Conservation (phyloP, 2,329 filamentous ascomycete species). For the Talaromyces verruculosus region DNA sequence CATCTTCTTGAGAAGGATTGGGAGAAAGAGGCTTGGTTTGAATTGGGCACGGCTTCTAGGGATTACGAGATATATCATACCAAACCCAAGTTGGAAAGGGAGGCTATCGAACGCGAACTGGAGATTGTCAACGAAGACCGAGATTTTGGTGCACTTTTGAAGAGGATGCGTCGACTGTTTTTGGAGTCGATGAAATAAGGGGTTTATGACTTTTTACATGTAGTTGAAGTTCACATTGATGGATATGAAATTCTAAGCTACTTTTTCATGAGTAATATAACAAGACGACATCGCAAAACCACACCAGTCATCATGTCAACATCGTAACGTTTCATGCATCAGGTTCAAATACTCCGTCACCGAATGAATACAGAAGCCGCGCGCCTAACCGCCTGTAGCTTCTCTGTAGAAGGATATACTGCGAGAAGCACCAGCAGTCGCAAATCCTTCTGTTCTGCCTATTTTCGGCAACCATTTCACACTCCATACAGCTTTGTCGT, state of each 20-base stretch:
- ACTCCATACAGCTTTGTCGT: slow-evolving; percentile 78
- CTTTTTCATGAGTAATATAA: slow-evolving; percentile 22
- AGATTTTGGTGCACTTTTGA: slow-evolving; percentile 61
- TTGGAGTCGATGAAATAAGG: slow-evolving; percentile 54
- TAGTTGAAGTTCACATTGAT: neutral
- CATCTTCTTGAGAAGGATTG: slow-evolving; percentile 84
- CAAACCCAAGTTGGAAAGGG: slow-evolving; percentile 63
- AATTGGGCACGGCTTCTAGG: slow-evolving; percentile 74
- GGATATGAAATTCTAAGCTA: neutral
- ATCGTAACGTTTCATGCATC: slow-evolving; percentile 1
- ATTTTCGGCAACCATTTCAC: slow-evolving; percentile 80
- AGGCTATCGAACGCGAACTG: slow-evolving; percentile 56
- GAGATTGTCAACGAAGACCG: slow-evolving; percentile 60
- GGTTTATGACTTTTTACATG: neutral
- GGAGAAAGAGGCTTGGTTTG: slow-evolving; percentile 90
- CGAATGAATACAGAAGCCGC: neutral
- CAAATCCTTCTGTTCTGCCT: slow-evolving; percentile 65
- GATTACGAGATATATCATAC: slow-evolving; percentile 84
- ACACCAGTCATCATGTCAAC: neutral
- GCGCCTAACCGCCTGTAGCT: slow-evolving; percentile 64
- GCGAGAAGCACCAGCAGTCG: slow-evolving; percentile 72
- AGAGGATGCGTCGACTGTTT: slow-evolving; percentile 63
- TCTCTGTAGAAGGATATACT: slow-evolving; percentile 82
- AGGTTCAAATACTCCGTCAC: neutral
- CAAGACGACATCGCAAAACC: neutral